Base-by-base conservation (phyloP, 2,329 filamentous ascomycete genomes). In the Penicillium italicum region DNA sequence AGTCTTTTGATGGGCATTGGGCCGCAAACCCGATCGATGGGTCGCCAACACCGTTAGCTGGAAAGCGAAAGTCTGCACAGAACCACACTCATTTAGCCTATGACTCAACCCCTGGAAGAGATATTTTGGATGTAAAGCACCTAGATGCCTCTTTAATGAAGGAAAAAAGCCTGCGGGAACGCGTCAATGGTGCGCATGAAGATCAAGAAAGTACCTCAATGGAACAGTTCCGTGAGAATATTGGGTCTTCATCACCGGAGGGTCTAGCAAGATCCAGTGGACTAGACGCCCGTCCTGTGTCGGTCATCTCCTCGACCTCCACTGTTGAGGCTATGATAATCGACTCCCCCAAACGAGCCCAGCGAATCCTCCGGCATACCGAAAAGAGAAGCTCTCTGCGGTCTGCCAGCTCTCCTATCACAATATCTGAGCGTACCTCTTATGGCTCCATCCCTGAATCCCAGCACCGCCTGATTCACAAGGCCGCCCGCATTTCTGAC, bases 1-100 rank as follows among this genome's bases (percentile, higher is more conserved):
- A 76, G 57, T 76, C 76, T 52, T 85, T 84, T 68, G 84, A 87
- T 65, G 83, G 82, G 40, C 80, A 82, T 67, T 87, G 82, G 82
- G 75, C 55, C 20, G 50, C 58, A 31, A 58, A 47, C 28, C 46
- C 48, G 34, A 38, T 37, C 14, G 61, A 63, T 28, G 57, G 37
- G 20, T 63, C 59, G 26, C 61, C 61, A 20, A 62, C 58, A 37
- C 49, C 59, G 34, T 47, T 54, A 20, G 50, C 40, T 8, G 56
- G 53, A 41, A 62, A 60, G 31, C 48, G 43, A 41, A 60, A 56
- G 30, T 46, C 41, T 4, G 47, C 46, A 31, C 41, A 57, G 38
- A 44, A 50, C 14, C 50, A 50, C 16, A 42, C 43, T 18, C 41
- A 45, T 45, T 18, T 31, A 30, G 52, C 30, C 26, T 37, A 30